Percentiles rank a stretch among this genome's conserved stretches.
phyloP scores from a whole-genome alignment of 2,329 filamentous ascomycete species.

The Fusarium sp. region DNA sequence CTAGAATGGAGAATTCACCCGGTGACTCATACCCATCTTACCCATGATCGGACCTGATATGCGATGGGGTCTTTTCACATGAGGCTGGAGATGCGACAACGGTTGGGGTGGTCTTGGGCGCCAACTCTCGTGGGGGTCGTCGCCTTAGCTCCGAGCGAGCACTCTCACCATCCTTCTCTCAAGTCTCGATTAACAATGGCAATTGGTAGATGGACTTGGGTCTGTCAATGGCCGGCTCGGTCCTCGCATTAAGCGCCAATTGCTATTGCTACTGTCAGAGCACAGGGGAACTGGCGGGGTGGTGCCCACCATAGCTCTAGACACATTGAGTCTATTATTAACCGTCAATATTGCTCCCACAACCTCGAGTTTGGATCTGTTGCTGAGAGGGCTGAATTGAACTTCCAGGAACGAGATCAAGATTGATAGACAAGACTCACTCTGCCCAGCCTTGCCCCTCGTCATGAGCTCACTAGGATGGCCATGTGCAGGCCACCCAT shows the following conservation, averaged over 20 bases:
- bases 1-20: conserved; percentile 10
- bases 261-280: conserved; percentile 6
- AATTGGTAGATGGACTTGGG: neutral
- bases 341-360: conserved; percentile 1
- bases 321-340: neutral
- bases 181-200: neutral
- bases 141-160: neutral
- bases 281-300: neutral
- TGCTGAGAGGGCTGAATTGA: neutral
- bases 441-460: conserved; percentile 25
- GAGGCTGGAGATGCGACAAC: conserved; percentile 2
- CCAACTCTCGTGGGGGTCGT: conserved; percentile 29
- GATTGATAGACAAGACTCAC: conserved; percentile 3
- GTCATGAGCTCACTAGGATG: conserved; percentile 17
- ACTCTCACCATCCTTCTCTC: neutral
- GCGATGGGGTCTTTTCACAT: neutral
- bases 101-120: conserved; percentile 4
- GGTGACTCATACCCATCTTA: conserved; percentile 29
- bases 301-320: too few species aligned
- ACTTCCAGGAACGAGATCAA: neutral
- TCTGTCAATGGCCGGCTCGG: conserved; percentile 1
- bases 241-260: conserved; percentile 8
- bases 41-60: conserved; percentile 19
- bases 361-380: neutral
- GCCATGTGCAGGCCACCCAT: conserved; percentile 35